These are phyloP conservation scores for Stemphylium lycopersici DNA, from an alignment of 2,329 filamentous ascomycete genomes.

Conservation along the genomic window DNA sequence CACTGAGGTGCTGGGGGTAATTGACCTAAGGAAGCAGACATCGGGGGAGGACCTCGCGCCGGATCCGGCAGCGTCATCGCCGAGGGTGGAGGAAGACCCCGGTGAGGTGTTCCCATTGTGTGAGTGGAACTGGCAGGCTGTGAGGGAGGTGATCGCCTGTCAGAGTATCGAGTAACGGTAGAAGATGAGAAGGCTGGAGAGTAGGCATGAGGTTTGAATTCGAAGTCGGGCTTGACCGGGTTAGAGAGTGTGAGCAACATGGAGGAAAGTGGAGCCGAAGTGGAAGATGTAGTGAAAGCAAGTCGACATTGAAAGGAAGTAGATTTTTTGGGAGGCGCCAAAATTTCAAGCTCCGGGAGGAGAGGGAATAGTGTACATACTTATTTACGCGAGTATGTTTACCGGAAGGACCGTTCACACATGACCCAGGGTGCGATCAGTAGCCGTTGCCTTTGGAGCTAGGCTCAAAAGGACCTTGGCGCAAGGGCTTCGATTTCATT, in stretches of 20 bases:
- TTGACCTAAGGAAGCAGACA: slow-evolving; percentile 47
- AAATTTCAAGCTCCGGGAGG: slow-evolving; percentile 39
- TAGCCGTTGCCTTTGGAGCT: slow-evolving; percentile 41
- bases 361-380: slow-evolving; percentile 47
- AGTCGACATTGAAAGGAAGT: slow-evolving; percentile 46
- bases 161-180: slow-evolving; percentile 48
- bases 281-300: slow-evolving; percentile 22
- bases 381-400: slow-evolving; percentile 41
- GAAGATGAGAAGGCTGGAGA: slow-evolving; percentile 51
- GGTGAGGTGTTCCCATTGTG: slow-evolving; percentile 59
- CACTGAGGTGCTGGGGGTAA: slow-evolving; percentile 57
- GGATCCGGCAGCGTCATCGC: slow-evolving; percentile 60
- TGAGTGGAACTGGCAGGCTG: slow-evolving; percentile 51
- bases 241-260: slow-evolving; percentile 61
- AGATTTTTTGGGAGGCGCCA: slow-evolving; percentile 30
- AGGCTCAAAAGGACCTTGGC: slow-evolving; percentile 42
- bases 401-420: slow-evolving; percentile 45
- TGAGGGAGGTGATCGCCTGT: slow-evolving; percentile 48
- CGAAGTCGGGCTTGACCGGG: slow-evolving; percentile 55
- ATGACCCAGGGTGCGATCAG: slow-evolving; percentile 40
- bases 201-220: slow-evolving; percentile 58
- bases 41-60: slow-evolving; percentile 45
- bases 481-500: slow-evolving; percentile 43
- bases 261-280: slow-evolving; percentile 33
- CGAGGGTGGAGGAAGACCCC: slow-evolving; percentile 60